Base-by-base conservation (phyloP, 768 basidiomycete species). In the Tephrocybe sp. region DNA sequence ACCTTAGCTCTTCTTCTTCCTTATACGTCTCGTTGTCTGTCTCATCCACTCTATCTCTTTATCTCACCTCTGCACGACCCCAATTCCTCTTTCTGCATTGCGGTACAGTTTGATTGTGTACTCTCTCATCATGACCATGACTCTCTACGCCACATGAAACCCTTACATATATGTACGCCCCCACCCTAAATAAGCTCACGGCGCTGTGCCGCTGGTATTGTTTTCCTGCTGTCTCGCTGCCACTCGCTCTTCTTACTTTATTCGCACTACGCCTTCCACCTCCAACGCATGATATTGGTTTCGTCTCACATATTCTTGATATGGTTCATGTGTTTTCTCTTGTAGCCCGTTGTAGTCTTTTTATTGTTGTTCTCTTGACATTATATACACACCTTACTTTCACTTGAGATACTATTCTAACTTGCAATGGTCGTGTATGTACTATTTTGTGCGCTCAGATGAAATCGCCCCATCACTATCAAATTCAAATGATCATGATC, bases 221-320 rank as follows among this genome's bases (percentile, higher is more conserved):
- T 48, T 50, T 25, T 37, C 30, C 45, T 48, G 37, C 30, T 43
- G 21, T 50, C 11, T 30, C 11, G 28, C 28, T 30, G 28, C 39
- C 23, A 48, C 42, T 51, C 54, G 40, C 50, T 36, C 17, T 36
- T 36, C 34, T 36, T 48, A 36, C 14, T 43, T 52, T 46, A 55
- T 55, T 57, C 59, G 59, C 57, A 62, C 61, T 53, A 53, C 56
- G 49, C 42, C 53, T 54, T 54, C 58, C 58, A 57, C 54, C 62
- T 54, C 47, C 42, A 36, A 50, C 54, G 43, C 50, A 48, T 57
- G 30, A 36, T 50, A 39, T 56, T 48, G 50, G 50, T 43, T 58
- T 54, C 48, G 51, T 56, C 44, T 53, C 52, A 49, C 54, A 56
- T 58, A 48, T 53, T 53, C 56, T 55, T 59, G 57, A 57, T 53